phyloP scores from a whole-genome alignment of 2,329 filamentous ascomycete species.

The Coniochaeta ligniaria region DNA sequence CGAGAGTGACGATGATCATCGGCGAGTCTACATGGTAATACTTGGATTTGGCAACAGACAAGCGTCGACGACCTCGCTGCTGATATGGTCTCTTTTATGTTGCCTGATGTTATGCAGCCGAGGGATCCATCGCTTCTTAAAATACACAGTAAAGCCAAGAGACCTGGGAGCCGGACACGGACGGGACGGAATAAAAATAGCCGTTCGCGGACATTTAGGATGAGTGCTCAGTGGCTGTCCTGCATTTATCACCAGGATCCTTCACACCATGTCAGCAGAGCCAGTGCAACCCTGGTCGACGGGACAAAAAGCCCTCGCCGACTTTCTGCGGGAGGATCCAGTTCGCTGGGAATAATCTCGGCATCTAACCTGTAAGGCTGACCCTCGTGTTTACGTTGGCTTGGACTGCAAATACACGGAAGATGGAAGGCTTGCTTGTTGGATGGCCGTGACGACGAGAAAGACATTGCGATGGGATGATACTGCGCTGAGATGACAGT shows the following conservation, averaged over 20 bases:
- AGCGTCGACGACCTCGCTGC: not conserved
- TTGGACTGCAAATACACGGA: too few species aligned
- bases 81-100: not conserved
- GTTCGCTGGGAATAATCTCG: not conserved
- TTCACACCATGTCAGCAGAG: not conserved
- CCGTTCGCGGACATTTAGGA: not conserved
- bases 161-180: not conserved
- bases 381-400: too few species aligned
- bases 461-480: too few species aligned
- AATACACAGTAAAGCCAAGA: not conserved
- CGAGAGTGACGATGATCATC: not conserved
- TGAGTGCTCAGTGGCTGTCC: not conserved
- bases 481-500: too few species aligned
- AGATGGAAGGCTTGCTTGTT: not conserved
- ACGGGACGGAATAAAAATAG: not conserved
- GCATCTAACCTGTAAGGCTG: not conserved
- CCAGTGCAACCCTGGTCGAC: not conserved
- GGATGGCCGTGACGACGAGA: too few species aligned
- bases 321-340: not conserved
- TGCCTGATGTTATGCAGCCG: not conserved
- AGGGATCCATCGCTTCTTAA: not conserved
- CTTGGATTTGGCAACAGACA: not conserved
- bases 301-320: constrained; percentile 1
- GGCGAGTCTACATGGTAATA: not conserved
- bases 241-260: not conserved